Evolutionary conservation across 2,329 filamentous ascomycete genomes (phyloP), one percentile per base, ranked within the genome.

Genomic region (Colletotrichum noveboracense): DNA sequence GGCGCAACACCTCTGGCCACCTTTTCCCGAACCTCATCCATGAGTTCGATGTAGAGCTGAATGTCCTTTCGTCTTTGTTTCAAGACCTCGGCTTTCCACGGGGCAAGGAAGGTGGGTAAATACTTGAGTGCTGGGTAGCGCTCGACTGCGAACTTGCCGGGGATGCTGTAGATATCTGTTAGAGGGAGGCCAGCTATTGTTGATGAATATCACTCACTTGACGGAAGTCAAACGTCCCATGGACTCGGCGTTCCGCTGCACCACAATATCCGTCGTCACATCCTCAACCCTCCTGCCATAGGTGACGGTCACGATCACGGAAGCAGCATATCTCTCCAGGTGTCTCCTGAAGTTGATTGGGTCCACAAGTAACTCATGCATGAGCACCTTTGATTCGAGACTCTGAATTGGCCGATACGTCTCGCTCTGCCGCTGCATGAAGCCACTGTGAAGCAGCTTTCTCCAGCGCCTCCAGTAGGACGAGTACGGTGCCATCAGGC

Each of bases 341-440:
- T 84, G 83, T 7, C 70, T 82, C 5, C 82, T 78, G 26, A 83
- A 88, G 0, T 76, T 68, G 0, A 43, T 55, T 0, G 86, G 85
- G 0, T 66, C 72, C 0, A 66, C 68, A 3, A 87, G 74, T 2
- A 88, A 79, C n/a, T 87, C 85, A 4, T 80, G 78, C 80, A 86
- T 83, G 13, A 88, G 77, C 3, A 86, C 83, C 67, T 83, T 84
- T 0, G 84, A 85, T 78, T 88, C 86, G 6, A 86, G 80, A 9
- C 81, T 84, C 77, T 88, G 86, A 1, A 87, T 78, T 1, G 85
- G 84, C 2, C 85, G 80, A 55, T 87, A 87, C 0, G 81, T 83
- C 75, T 87, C 85, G 71, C 86, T 87, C 78, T 84, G 85, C 4
- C 83, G 81, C 77, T 85, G 83, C 83, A 87, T 86, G 43, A 88